Percentiles rank a stretch among this genome's conserved stretches.
These are phyloP conservation scores for Epichloe amarillans DNA, from an alignment of 2,329 filamentous ascomycete species.

Conservation along the genomic window DNA sequence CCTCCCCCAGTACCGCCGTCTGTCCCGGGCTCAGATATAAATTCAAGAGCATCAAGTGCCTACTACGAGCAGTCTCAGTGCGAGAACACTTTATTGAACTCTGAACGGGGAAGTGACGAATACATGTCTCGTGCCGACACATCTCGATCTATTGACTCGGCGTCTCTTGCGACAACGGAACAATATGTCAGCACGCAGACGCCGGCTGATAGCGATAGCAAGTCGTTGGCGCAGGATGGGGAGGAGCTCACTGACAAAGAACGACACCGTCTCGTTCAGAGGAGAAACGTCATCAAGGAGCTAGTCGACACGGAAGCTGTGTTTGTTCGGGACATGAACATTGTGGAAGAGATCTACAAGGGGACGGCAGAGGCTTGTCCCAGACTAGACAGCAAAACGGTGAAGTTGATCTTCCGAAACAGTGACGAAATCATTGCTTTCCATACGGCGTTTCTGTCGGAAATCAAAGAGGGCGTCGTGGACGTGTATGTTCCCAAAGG, in stretches of 20 bases:
- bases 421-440: constrained; percentile 83
- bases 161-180: constrained; percentile 31
- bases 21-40: constrained; percentile 20
- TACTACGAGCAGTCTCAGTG: constrained; percentile 25
- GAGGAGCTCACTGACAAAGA: constrained; percentile 37
- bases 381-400: constrained; percentile 67
- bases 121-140: constrained; percentile 28
- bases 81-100: constrained; percentile 29
- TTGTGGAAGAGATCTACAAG: constrained; percentile 95
- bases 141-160: constrained; percentile 32
- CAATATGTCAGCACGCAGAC: constrained; percentile 24
- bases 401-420: constrained; percentile 85
- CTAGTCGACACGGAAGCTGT: constrained; percentile 83
- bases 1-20: constrained; percentile 37
- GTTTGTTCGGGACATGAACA: constrained; percentile 91
- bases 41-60: constrained; percentile 28
- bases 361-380: constrained; percentile 75
- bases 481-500: constrained; percentile 60
- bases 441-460: constrained; percentile 63
- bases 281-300: constrained; percentile 78
- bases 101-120: constrained; percentile 32
- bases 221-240: constrained; percentile 22
- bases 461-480: constrained; percentile 69
- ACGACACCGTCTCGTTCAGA: constrained; percentile 61
- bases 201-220: constrained; percentile 24